phyloP scores from a whole-genome alignment of 768 basidiomycete genomes.

The Imleria badia region DNA sequence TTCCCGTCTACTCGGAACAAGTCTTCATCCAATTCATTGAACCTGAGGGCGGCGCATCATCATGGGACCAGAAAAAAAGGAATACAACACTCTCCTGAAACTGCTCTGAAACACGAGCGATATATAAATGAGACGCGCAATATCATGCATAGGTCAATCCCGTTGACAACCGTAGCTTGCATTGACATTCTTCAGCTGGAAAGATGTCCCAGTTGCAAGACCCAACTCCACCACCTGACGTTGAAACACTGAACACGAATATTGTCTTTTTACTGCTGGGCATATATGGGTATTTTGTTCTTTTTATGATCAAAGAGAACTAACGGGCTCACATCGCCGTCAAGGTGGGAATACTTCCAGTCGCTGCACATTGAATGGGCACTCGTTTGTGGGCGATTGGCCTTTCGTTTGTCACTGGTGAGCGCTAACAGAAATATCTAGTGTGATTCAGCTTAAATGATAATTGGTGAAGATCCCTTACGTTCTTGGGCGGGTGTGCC shows the following conservation, averaged over 20 bases:
- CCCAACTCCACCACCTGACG: not conserved
- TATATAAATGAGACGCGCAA: not conserved
- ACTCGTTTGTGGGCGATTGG: conserved; percentile 10
- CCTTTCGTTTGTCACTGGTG: conserved; percentile 22
- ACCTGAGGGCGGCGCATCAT: too few relatives aligned
- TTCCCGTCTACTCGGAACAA: too few relatives aligned
- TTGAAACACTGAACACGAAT: not conserved
- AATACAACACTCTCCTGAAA: conserved; percentile 1
- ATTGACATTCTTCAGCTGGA: not conserved
- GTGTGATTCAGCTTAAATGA: not conserved
- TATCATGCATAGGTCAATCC: too few relatives aligned
- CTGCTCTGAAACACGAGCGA: conserved; percentile 5
- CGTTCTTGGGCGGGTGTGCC: conserved; percentile 12
- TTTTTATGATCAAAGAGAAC: not conserved
- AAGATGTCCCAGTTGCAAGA: conserved; percentile 3
- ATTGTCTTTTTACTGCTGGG: conserved; percentile 15
- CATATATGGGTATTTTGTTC: conserved; percentile 16
- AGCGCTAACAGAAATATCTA: not conserved
- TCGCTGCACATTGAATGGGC: conserved; percentile 17
- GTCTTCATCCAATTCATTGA: too few relatives aligned
- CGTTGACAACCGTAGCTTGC: too few relatives aligned
- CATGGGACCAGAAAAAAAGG: too few relatives aligned
- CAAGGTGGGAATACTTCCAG: conserved; percentile 25
- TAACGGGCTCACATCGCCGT: not conserved
- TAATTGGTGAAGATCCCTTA: conserved; percentile 19